Conservation (phyloP, 371 early-diverging fungal genomes). For the Coemansia sp. region DNA sequence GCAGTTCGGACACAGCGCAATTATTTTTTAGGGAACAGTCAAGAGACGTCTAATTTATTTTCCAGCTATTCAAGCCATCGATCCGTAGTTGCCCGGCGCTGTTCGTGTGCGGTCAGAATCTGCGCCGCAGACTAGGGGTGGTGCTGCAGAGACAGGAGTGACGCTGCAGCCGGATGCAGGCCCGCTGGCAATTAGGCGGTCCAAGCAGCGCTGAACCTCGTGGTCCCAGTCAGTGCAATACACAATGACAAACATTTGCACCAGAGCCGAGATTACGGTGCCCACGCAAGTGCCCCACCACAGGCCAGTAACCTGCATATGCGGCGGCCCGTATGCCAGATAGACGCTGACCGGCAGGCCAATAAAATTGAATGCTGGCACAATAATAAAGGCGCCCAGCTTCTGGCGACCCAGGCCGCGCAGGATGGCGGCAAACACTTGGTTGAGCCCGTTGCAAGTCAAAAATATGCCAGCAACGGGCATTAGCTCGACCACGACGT, state of each 20-base stretch:
- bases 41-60: no score
- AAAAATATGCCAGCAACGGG: constrained; percentile 82
- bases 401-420: constrained; percentile 75
- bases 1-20: no score
- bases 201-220: constrained; percentile 37
- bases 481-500: constrained; percentile 67
- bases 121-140: not conserved
- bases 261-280: constrained; percentile 20
- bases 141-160: not conserved
- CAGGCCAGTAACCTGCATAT: constrained; percentile 63
- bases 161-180: constrained; percentile 6
- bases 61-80: constrained; percentile 1
- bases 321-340: constrained; percentile 58
- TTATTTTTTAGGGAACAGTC: not conserved
- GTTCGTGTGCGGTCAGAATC: not conserved
- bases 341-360: constrained; percentile 68
- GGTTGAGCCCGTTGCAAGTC: constrained; percentile 66
- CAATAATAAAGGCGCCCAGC: constrained; percentile 68
- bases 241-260: constrained; percentile 34
- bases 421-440: constrained; percentile 69
- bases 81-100: not conserved
- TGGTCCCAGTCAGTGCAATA: constrained; percentile 40
- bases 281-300: constrained; percentile 62
- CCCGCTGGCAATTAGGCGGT: constrained; percentile 30
- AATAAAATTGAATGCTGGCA: constrained; percentile 64